Evolutionary conservation across 164 flowering plant genomes (phyloP).

Genomic region (Berberis thunbergii): DNA sequence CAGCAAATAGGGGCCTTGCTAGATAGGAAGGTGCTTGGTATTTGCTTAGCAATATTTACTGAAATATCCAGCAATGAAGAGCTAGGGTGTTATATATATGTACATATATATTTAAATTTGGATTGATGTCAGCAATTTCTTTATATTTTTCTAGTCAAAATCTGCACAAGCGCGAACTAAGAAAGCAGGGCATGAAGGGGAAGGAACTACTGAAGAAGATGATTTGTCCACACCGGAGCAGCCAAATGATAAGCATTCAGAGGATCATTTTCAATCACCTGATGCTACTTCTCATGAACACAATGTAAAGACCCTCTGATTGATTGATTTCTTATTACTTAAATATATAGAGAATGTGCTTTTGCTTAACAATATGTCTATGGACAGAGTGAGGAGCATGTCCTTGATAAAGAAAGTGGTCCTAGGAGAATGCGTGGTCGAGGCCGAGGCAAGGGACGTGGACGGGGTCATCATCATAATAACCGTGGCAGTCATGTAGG

Average conservation of each 20-base stretch:
- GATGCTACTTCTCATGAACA: slow-evolving; percentile 35
- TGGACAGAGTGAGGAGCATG: slow-evolving; percentile 53
- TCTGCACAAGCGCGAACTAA: slow-evolving; percentile 40
- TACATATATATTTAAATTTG: too few relatives aligned
- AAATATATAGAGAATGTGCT: neutral
- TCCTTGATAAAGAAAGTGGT: slow-evolving; percentile 45
- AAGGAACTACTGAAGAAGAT: slow-evolving; percentile 49
- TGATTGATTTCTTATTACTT: neutral
- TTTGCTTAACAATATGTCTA: neutral
- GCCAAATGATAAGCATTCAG: slow-evolving; percentile 42
- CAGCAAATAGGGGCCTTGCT: too few relatives aligned
- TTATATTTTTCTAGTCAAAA: slow-evolving; percentile 32
- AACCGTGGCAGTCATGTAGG: slow-evolving; percentile 44
- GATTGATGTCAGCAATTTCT: neutral
- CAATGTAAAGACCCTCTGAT: slow-evolving; percentile 24
- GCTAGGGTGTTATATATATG: too few relatives aligned
- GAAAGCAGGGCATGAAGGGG: slow-evolving; percentile 50
- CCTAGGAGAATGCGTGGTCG: slow-evolving; percentile 50
- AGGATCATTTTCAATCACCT: slow-evolving; percentile 31
- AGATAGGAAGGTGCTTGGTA: too few relatives aligned
- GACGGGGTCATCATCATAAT: slow-evolving; percentile 40
- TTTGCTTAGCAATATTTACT: too few relatives aligned
- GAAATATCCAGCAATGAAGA: too few relatives aligned
- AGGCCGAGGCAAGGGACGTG: slow-evolving; percentile 67
- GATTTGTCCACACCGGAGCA: slow-evolving; percentile 46